These are phyloP conservation scores for Actinomucor elegans DNA, from an alignment of 371 early-diverging fungal species.

Conservation along the genomic window DNA sequence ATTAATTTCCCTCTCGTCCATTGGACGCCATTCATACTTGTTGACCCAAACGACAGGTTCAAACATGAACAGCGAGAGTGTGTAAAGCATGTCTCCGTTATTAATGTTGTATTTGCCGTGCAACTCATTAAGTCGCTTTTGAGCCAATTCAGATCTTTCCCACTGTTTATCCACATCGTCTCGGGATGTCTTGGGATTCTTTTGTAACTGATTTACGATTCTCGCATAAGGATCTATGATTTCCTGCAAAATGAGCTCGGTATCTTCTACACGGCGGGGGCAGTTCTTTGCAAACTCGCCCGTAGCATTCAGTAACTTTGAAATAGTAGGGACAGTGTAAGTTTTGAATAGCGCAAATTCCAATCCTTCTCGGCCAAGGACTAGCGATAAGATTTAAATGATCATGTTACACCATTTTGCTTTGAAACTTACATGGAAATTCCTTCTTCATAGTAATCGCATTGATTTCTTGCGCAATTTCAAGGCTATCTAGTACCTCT, in stretches of 20 bases:
- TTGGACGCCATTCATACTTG: constrained; percentile 37
- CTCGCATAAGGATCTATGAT: constrained; percentile 25
- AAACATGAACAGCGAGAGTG: constrained; percentile 34
- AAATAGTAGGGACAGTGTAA: constrained; percentile 43
- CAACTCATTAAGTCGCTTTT: constrained; percentile 41
- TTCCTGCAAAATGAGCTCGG: constrained; percentile 32
- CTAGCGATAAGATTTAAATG: background rate
- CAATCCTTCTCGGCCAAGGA: background rate
- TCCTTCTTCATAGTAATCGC: constrained; percentile 23
- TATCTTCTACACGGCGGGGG: constrained; percentile 42
- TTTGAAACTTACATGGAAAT: constrained; percentile 37
- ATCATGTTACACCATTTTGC: background rate
- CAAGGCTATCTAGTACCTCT: constrained; percentile 25
- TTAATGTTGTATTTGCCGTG: constrained; percentile 47
- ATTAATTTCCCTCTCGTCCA: constrained; percentile 41
- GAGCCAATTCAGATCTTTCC: constrained; percentile 19
- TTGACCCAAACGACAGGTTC: constrained; percentile 42
- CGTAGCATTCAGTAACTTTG: constrained; percentile 38
- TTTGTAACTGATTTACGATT: constrained; percentile 13
- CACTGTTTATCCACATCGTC: constrained; percentile 17
- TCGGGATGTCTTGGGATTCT: background rate
- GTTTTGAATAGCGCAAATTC: constrained; percentile 50
- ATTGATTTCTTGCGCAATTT: constrained; percentile 32
- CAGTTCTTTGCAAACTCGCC: constrained; percentile 28
- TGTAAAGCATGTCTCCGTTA: constrained; percentile 46